A percentile compares a stretch with the other conserved stretches of the same genome.
phyloP scores from a whole-genome alignment of 306 rosid species.

The Cucurbita ficifolia region DNA sequence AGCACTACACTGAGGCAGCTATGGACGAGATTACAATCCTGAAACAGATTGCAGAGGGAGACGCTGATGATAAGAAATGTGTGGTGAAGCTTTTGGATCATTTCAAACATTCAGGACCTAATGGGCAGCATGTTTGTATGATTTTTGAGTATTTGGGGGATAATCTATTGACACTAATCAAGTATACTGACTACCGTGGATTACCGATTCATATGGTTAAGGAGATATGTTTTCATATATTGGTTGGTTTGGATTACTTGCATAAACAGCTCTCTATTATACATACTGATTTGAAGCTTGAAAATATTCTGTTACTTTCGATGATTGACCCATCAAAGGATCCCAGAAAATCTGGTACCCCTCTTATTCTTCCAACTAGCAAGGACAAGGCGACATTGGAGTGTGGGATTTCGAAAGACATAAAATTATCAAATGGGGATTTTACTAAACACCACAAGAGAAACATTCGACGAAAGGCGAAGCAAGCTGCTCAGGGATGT shows the following conservation, averaged over 20 bases:
- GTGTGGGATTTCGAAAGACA: constrained; percentile 32
- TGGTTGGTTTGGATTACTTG: constrained; percentile 91
- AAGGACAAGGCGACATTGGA: constrained; percentile 45
- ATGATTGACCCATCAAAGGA: constrained; percentile 76
- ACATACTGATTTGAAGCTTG: constrained; percentile 94
- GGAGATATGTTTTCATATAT: constrained; percentile 73
- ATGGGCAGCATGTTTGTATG: constrained; percentile 95
- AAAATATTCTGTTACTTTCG: constrained; percentile 66
- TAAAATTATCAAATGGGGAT: constrained; percentile 58
- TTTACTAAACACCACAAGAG: constrained; percentile 62
- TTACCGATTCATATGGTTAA: constrained; percentile 67
- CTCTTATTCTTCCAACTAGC: constrained; percentile 43
- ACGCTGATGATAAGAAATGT: constrained; percentile 61
- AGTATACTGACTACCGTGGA: constrained; percentile 74
- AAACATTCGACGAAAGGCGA: constrained; percentile 78
- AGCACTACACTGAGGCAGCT: constrained; percentile 94
- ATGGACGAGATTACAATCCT: constrained; percentile 88
- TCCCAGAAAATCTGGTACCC: constrained; percentile 51
- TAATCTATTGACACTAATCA: constrained; percentile 76
- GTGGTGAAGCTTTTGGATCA: constrained; percentile 95
- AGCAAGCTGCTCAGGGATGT: constrained; percentile 78
- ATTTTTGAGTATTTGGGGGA: constrained; percentile 92
- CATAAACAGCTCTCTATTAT: constrained; percentile 84
- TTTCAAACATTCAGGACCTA: constrained; percentile 92
- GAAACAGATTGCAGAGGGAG: constrained; percentile 89